Conservation (phyloP, 768 basidiomycete genomes). For the Kwoniella pini region DNA sequence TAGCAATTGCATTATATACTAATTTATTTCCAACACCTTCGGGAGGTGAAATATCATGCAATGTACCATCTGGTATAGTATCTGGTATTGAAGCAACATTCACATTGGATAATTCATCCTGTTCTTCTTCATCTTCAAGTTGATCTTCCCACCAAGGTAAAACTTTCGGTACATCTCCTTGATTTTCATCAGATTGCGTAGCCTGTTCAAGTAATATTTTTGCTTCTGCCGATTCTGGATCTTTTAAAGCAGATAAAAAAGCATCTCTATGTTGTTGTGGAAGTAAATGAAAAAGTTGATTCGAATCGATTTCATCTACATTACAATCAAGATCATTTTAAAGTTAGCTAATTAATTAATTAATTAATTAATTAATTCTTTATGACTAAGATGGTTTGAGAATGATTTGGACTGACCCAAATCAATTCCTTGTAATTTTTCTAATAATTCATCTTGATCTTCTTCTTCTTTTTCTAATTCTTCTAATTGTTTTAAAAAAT, state of each 20-base stretch:
- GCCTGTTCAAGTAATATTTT: conserved; percentile 32
- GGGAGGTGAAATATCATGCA: conserved; percentile 29
- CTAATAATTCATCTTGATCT: conserved; percentile 32
- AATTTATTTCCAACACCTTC: conserved; percentile 35
- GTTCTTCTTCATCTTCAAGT: conserved; percentile 16
- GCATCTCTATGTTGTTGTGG: conserved; percentile 41
- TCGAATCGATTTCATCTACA: conserved; percentile 44
- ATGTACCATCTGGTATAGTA: conserved; percentile 10
- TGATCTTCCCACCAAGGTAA: conserved; percentile 38
- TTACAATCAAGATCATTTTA: too few species aligned
- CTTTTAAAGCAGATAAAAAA: conserved; percentile 33
- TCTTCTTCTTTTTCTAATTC: conserved; percentile 24
- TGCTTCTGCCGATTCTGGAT: conserved; percentile 38
- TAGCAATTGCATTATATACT: conserved; percentile 42
- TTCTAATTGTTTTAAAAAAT: conserved; percentile 3
- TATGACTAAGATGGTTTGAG: not conserved
- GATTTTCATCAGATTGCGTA: conserved; percentile 6
- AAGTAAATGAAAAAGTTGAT: conserved; percentile 42
- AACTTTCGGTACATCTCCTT: conserved; percentile 2
- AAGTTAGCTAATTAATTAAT: too few species aligned
- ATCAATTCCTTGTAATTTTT: conserved; percentile 34
- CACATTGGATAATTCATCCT: not conserved
- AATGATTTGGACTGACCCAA: conserved; percentile 39
- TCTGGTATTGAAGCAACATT: conserved; percentile 24
- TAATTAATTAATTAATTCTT: too few species aligned